These are phyloP conservation scores for Pichia sp. DNA, from an alignment of 1,139 yeast species.

Conservation along the genomic window DNA sequence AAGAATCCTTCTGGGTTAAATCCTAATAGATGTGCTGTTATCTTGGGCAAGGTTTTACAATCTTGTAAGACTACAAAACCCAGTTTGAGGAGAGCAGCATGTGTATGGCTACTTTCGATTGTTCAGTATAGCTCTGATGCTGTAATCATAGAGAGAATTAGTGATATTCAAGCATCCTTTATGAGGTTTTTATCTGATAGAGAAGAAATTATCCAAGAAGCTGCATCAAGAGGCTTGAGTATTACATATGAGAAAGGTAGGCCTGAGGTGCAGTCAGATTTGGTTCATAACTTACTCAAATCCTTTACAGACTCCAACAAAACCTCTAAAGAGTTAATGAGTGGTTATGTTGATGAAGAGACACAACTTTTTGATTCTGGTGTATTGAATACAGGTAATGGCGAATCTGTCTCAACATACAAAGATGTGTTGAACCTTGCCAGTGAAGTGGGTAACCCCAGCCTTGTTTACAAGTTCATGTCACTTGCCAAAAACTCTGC, in stretches of 20 bases:
- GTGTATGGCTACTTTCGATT: constrained; percentile 79
- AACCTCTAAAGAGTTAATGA: constrained; percentile 36
- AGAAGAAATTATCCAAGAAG: constrained; percentile 82
- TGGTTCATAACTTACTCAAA: constrained; percentile 66
- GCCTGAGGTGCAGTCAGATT: constrained; percentile 55
- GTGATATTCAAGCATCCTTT: constrained; percentile 63
- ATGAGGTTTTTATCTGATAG: constrained; percentile 60
- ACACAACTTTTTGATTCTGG: constrained; percentile 86
- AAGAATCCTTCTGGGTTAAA: constrained; percentile 4
- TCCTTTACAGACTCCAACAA: constrained; percentile 71
- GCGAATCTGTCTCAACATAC: constrained; percentile 79
- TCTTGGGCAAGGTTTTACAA: constrained; percentile 42
- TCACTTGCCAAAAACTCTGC: constrained; percentile 83
- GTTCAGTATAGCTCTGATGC: constrained; percentile 64
- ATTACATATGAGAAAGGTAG: constrained; percentile 77
- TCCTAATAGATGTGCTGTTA: constrained; percentile 21
- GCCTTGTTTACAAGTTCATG: constrained; percentile 91
- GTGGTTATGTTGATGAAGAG: constrained; percentile 71
- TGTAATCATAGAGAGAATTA: constrained; percentile 37
- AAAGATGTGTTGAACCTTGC: constrained; percentile 81
- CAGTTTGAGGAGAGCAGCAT: constrained; percentile 59
- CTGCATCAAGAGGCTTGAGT: constrained; percentile 85
- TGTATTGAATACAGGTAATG: constrained; percentile 64
- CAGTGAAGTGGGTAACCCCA: constrained; percentile 92
- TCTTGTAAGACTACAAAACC: constrained; percentile 67